Conservation (phyloP, 768 basidiomycete species). For the Russula virescens region DNA sequence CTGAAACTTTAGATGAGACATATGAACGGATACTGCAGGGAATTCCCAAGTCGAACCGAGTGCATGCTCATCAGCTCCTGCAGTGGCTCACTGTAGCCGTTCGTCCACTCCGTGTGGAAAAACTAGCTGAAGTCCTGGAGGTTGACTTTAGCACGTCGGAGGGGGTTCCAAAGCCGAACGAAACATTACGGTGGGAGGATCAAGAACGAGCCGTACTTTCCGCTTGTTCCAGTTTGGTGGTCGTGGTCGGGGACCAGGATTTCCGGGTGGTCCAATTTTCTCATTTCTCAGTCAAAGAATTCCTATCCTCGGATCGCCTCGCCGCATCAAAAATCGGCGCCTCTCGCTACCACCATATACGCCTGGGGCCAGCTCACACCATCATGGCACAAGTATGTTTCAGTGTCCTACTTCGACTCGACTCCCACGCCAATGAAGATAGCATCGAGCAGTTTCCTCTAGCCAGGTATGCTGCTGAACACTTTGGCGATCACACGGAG, state of each 20-base stretch:
- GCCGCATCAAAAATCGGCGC: neutral
- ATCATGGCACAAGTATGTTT: neutral
- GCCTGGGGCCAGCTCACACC: neutral
- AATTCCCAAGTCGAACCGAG: neutral
- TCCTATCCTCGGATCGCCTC: neutral
- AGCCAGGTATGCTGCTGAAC: neutral
- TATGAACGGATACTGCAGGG: neutral
- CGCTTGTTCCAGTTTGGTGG: neutral
- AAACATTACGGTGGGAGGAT: neutral
- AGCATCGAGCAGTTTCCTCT: neutral
- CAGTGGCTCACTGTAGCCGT: neutral
- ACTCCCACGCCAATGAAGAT: too few relatives aligned
- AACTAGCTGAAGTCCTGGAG: neutral
- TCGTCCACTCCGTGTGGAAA: neutral
- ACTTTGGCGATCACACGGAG: neutral
- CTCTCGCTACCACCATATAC: neutral
- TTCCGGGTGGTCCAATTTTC: neutral
- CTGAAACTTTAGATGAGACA: neutral
- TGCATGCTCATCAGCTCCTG: neutral
- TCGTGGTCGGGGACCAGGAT: neutral
- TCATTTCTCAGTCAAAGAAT: neutral
- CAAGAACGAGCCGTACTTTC: neutral
- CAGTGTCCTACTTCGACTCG: neutral
- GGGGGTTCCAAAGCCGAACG: neutral
- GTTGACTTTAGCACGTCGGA: neutral